Evolutionary conservation across 1,139 yeast species (phyloP), one percentile per base, ranked within the genome.

Genomic region (Debaryomyces sp.): DNA sequence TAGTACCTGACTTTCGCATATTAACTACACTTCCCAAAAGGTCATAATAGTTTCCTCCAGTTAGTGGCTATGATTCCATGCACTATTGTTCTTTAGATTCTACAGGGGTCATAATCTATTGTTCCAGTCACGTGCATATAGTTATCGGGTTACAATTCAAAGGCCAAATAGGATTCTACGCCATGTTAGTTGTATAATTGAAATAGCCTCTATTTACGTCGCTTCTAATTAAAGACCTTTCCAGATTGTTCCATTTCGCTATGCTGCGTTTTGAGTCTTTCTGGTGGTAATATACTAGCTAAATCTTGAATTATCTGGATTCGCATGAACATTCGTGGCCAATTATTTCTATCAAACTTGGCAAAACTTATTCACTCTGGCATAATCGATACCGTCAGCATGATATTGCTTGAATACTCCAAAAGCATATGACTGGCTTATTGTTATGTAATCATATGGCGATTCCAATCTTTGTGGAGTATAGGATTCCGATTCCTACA

Each of bases 61-160:
- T 13, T 36, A 8, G 36, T 41, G 36, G 43, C 37, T 41, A 41
- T 41, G 43, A 22, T 29, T 22, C 24, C 27, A 29, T 34, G 38
- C 38, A 13, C 34, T 32, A 41, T 41, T 41, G 43, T 41, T 30
- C 35, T 2, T 6, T n/a, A 15, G 22, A 13, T 8, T 29, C n/a
- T 5, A 21, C 43, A 41, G 43, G 24, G 43, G 12, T 30, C 43
- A 30, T 13, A 41, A 41, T 13, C 4, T 2, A 41, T 41, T 41
- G 43, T 41, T 6, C 27, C 3, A 1, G 24, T 41, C 43, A 41
- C 36, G 43, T 41, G 43, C 21, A 4, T 13, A 10, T 2, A 26
- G 5, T n/a, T n/a, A 9, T 8, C n/a, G 15, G 41, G 27, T 13
- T 24, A 15, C 12, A 10, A 7, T 4, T 24, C n/a, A 1, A 23